These are phyloP conservation scores for Eleusine indica DNA, from an alignment of 176 grass and related monocot genomes.

Conservation along the genomic window DNA sequence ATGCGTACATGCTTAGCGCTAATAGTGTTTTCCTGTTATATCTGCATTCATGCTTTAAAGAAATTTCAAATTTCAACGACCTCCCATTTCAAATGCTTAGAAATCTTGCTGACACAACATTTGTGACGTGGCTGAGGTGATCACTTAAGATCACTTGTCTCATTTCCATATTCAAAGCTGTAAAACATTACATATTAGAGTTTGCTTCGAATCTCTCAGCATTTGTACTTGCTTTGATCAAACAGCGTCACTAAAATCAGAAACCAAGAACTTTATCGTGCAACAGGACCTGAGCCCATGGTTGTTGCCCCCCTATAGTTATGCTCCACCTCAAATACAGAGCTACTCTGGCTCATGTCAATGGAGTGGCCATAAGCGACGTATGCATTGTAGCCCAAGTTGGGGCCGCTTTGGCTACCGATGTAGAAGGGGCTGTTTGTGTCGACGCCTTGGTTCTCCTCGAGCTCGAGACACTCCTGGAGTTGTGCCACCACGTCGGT, in stretches of 20 bases:
- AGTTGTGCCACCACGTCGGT: background rate
- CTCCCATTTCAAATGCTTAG: background rate
- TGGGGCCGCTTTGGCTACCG: background rate
- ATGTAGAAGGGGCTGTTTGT: constrained; percentile 26
- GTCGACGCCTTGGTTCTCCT: background rate
- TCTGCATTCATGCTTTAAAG: background rate
- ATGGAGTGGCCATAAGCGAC: background rate
- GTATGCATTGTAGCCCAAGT: constrained; percentile 24
- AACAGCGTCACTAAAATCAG: too few relatives aligned
- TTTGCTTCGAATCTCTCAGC: background rate
- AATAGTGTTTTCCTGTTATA: background rate
- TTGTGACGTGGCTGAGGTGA: background rate
- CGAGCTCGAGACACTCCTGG: background rate
- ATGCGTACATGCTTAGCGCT: background rate
- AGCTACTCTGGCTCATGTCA: constrained; percentile 34
- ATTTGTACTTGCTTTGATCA: too few relatives aligned
- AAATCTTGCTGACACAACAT: background rate
- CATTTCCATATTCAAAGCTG: background rate
- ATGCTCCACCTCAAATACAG: constrained; percentile 38
- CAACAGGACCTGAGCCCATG: constrained; percentile 29
- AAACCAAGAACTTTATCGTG: constrained; percentile 20
- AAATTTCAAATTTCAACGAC: background rate
- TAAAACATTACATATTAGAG: background rate
- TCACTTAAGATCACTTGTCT: background rate
- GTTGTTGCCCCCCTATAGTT: constrained; percentile 38